Evolutionary conservation across 257 asterid species (phyloP).

Genomic region (Solanum paucissectum): DNA sequence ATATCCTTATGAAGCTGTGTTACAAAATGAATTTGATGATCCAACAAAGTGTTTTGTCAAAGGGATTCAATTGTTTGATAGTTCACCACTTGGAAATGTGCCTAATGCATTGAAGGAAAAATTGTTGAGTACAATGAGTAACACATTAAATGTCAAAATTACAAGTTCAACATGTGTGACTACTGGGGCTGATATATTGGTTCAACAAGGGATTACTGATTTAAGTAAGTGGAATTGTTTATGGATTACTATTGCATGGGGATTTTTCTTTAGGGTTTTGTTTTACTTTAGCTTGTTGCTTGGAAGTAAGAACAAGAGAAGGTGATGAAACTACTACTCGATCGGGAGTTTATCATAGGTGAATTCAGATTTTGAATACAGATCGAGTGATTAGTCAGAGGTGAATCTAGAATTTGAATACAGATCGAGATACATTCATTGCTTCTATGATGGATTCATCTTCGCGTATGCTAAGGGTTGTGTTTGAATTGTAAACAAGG

Average conservation of each 20-base stretch:
- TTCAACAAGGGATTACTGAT: slow-evolving; percentile 65
- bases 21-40: slow-evolving; percentile 55
- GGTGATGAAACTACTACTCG: slow-evolving; percentile 1
- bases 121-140: slow-evolving; percentile 45
- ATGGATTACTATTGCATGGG: slow-evolving; percentile 72
- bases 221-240: slow-evolving; percentile 53
- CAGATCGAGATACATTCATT: not conserved
- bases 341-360: not conserved
- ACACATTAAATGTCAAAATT: slow-evolving; percentile 43
- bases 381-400: not conserved
- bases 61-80: slow-evolving; percentile 65
- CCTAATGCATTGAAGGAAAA: slow-evolving; percentile 39
- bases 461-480: not conserved
- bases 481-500: not conserved
- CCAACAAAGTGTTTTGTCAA: slow-evolving; percentile 51
- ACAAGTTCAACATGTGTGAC: slow-evolving; percentile 57
- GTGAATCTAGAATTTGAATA: not conserved
- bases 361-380: not conserved
- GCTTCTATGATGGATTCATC: not conserved
- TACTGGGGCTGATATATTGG: slow-evolving; percentile 65
- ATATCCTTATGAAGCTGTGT: slow-evolving; percentile 72
- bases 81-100: slow-evolving; percentile 42
- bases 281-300: slow-evolving; percentile 57
- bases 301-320: slow-evolving; percentile 75
- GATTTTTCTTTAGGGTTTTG: slow-evolving; percentile 62